These are phyloP conservation scores for rapeseed (Brassica napus) DNA, from an alignment of 345 rosid species.

Conservation along the genomic window Da-Ae NC_063451.1:29272501-29273000, in stretches of 20 bases:
- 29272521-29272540: too few relatives aligned
- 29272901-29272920: constrained; percentile 96
- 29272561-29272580: neutral
- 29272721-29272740: constrained; percentile 75
- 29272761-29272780: neutral
- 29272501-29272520: too few relatives aligned
- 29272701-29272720: constrained; percentile 98
- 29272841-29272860: constrained; percentile 18
- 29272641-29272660: constrained; percentile 98
- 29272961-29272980: constrained; percentile 92
- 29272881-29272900: constrained; percentile 79
- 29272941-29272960: constrained; percentile 96
- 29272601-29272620: neutral
- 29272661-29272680: constrained; percentile 98
- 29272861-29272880: constrained; percentile 91
- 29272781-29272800: neutral
- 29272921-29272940: constrained; percentile 85
- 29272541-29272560: neutral
- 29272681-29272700: constrained; percentile 90
- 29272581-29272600: neutral
- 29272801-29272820: neutral
- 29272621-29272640: constrained; percentile 7
- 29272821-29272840: neutral
- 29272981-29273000: constrained; percentile 63
- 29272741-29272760: constrained; percentile 97